Conservation (phyloP, 345 rosid species). For the Corchorus olitorius region DNA sequence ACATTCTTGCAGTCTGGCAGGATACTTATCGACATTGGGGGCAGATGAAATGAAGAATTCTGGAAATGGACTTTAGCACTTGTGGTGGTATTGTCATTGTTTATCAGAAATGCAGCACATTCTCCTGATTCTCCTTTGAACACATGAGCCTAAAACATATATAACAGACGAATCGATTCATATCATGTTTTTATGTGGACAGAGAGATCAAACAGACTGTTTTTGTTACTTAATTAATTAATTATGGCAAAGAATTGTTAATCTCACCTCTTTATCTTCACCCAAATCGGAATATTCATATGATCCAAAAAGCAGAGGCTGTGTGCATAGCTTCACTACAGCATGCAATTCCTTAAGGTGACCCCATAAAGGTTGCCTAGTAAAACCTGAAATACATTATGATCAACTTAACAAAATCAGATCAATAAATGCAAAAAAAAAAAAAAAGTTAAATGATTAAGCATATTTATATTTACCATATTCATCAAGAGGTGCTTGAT, state of each 20-base stretch:
- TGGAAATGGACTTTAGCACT: slow-evolving; percentile 41
- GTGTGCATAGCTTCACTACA: slow-evolving; percentile 52
- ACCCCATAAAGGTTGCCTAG: slow-evolving; percentile 77
- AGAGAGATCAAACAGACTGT: neutral
- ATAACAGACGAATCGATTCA: neutral
- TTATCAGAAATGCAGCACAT: slow-evolving; percentile 72
- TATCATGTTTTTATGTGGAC: neutral
- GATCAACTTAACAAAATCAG: neutral
- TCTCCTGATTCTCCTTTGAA: slow-evolving; percentile 43
- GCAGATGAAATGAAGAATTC: slow-evolving; percentile 52
- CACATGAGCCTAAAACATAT: slow-evolving; percentile 53
- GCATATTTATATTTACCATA: slow-evolving; percentile 48
- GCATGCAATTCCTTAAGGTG: slow-evolving; percentile 74
- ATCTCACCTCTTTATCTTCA: slow-evolving; percentile 53
- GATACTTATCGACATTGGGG: slow-evolving; percentile 63
- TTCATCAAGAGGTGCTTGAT: slow-evolving; percentile 87
- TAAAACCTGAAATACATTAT: slow-evolving; percentile 42
- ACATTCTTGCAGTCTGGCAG: slow-evolving; percentile 73
- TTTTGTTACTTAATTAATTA: neutral
- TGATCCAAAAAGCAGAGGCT: slow-evolving; percentile 57
- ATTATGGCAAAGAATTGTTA: neutral
- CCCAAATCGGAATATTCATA: slow-evolving; percentile 38
- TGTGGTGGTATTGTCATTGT: slow-evolving; percentile 33
- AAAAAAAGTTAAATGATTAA: too few species aligned
- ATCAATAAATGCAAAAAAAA: neutral